Evolutionary conservation across 768 basidiomycete genomes (phyloP).

Genomic region (Trametes villosa): DNA sequence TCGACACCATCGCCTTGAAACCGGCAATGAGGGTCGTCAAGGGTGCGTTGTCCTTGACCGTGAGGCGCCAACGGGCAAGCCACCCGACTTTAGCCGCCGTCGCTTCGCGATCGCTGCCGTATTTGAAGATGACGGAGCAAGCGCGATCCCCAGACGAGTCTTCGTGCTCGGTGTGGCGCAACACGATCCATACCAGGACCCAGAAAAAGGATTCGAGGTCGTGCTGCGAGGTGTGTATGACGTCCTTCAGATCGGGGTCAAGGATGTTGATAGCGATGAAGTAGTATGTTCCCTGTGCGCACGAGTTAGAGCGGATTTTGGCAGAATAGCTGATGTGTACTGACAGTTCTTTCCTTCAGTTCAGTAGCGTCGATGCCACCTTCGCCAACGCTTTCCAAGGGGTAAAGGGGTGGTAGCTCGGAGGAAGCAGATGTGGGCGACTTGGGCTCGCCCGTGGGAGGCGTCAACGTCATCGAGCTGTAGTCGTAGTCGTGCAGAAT

Average conservation of each 20-base stretch:
- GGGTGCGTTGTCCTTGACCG: not conserved
- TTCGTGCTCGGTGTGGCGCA: slow-evolving; percentile 4
- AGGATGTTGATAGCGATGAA: slow-evolving; percentile 12
- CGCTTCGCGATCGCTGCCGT: not conserved
- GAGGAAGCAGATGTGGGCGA: not conserved
- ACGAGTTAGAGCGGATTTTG: too few species aligned
- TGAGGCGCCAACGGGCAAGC: not conserved
- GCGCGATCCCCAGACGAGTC: not conserved
- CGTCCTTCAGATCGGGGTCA: not conserved
- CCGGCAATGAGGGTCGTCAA: not conserved
- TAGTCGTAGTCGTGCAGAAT: not conserved
- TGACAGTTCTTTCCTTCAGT: not conserved
- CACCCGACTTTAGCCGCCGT: not conserved
- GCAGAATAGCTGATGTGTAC: not conserved
- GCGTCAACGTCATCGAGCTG: not conserved
- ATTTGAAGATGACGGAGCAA: not conserved
- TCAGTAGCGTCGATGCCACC: not conserved
- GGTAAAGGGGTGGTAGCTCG: not conserved
- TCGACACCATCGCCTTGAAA: not conserved
- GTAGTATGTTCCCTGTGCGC: slow-evolving; percentile 1
- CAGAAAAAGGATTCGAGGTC: slow-evolving; percentile 24
- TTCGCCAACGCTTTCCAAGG: not conserved
- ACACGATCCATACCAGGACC: slow-evolving; percentile 15
- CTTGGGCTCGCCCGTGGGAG: not conserved
- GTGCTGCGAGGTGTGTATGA: not conserved